Percentiles rank a stretch among this genome's conserved stretches.
These are phyloP conservation scores for Yarrowia porcina DNA, from an alignment of 805 yeast species.

Conservation along the genomic window DNA sequence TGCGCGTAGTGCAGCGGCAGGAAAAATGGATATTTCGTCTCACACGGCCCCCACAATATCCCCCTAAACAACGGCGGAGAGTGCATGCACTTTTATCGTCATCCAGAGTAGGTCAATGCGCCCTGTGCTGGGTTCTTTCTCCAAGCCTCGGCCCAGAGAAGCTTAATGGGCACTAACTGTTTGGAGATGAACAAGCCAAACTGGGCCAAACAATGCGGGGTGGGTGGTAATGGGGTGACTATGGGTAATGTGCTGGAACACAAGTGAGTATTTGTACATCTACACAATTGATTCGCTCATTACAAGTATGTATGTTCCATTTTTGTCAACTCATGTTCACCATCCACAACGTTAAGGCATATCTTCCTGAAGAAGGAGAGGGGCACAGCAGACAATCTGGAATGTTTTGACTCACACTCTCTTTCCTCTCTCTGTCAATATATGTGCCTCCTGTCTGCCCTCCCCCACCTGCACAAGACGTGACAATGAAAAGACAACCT, in stretches of 20 bases:
- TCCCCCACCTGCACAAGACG: background rate
- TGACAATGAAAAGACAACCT: background rate
- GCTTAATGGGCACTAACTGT: background rate
- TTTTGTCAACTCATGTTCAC: too few relatives aligned
- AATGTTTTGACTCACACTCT: background rate
- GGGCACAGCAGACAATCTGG: background rate
- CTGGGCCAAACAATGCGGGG: too few relatives aligned
- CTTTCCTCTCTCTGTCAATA: background rate
- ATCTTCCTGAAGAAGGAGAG: background rate
- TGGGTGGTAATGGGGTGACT: too few relatives aligned
- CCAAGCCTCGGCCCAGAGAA: constrained; percentile 7
- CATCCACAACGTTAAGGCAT: background rate
- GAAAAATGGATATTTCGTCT: too few relatives aligned
- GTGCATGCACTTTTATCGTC: background rate
- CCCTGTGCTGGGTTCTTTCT: background rate
- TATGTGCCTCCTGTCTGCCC: background rate
- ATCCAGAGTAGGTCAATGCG: background rate
- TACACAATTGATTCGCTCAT: too few relatives aligned
- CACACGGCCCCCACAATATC: background rate
- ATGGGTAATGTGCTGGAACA: too few relatives aligned
- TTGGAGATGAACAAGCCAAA: too few relatives aligned
- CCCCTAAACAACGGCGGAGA: background rate
- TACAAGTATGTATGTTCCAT: too few relatives aligned
- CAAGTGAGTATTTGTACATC: too few relatives aligned
- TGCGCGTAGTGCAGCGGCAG: background rate